phyloP scores from a whole-genome alignment of 2,329 filamentous ascomycete genomes.

The Nemania serpens region DNA sequence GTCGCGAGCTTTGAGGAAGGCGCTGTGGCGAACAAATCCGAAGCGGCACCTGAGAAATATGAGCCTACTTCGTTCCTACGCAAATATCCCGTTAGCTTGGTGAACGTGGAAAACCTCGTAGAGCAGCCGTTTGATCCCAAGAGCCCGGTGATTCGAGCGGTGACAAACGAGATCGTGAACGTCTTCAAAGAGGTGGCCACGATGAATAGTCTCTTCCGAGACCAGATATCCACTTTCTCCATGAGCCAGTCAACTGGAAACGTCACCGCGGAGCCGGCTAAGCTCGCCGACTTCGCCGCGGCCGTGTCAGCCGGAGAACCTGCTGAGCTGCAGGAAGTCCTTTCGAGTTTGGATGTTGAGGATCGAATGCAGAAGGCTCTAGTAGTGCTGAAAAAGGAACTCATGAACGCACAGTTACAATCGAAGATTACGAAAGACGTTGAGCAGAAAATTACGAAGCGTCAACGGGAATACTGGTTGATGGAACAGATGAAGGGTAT shows the following conservation, averaged over 20 bases:
- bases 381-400: slow-evolving; percentile 92
- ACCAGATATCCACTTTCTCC: slow-evolving; percentile 96
- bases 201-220: slow-evolving; percentile 92
- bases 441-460: slow-evolving; percentile 94
- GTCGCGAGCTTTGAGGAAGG: slow-evolving; percentile 96
- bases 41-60: slow-evolving; percentile 61
- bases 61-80: slow-evolving; percentile 90
- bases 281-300: slow-evolving; percentile 94
- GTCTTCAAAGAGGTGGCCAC: slow-evolving; percentile 97
- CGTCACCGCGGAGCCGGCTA: slow-evolving; percentile 91
- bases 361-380: slow-evolving; percentile 90
- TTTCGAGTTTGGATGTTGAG: slow-evolving; percentile 88
- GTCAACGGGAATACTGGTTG: slow-evolving; percentile 96
- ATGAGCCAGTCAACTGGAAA: slow-evolving; percentile 95
- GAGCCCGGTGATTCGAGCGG: slow-evolving; percentile 83
- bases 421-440: slow-evolving; percentile 98
- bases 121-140: slow-evolving; percentile 92
- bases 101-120: slow-evolving; percentile 89
- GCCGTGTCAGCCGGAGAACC: slow-evolving; percentile 95
- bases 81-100: slow-evolving; percentile 89
- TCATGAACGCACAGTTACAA: slow-evolving; percentile 96
- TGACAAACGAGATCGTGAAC: slow-evolving; percentile 97
- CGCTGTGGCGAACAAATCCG: slow-evolving; percentile 63
- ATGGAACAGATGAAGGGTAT: slow-evolving; percentile 99
- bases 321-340: slow-evolving; percentile 87